Evolutionary conservation across 176 grass and related monocot genomes (phyloP).

Genomic region (Zoysia pacifica): DNA sequence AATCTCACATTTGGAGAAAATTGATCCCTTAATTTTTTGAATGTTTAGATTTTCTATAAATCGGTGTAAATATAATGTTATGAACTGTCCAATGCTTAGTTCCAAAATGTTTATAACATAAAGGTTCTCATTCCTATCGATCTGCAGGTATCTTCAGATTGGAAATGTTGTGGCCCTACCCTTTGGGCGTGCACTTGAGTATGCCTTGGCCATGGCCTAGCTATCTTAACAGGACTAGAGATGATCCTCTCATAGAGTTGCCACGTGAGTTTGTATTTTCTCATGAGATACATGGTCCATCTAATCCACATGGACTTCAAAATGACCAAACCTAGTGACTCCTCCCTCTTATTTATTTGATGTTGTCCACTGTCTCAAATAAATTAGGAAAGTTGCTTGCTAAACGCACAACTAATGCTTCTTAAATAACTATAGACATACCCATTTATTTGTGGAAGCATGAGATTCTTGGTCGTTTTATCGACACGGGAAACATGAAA

Average conservation of each 20-base stretch:
- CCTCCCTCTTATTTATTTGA: neutral
- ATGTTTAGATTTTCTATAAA: neutral
- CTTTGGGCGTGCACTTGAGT: constrained; percentile 72
- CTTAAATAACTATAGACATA: constrained; percentile 29
- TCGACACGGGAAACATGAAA: too few relatives aligned
- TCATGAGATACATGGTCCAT: constrained; percentile 29
- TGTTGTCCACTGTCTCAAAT: neutral
- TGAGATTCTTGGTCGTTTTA: too few relatives aligned
- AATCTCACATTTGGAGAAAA: neutral
- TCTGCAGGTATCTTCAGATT: constrained; percentile 81
- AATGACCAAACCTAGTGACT: neutral
- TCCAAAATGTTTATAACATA: neutral
- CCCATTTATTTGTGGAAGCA: constrained; percentile 4
- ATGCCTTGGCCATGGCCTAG: constrained; percentile 55
- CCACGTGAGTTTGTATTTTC: constrained; percentile 75
- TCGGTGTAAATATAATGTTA: neutral
- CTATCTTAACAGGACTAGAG: constrained; percentile 56
- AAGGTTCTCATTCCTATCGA: constrained; percentile 31
- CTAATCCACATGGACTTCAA: constrained; percentile 1
- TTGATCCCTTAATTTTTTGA: neutral
- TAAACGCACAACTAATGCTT: neutral
- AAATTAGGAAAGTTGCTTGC: neutral
- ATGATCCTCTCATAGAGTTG: constrained; percentile 67
- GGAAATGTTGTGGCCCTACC: constrained; percentile 93
- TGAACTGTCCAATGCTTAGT: constrained; percentile 20